These are phyloP conservation scores for Marasmius tenuissimus DNA, from an alignment of 1,284 basidiomycete genomes.

Conservation along the genomic window DNA sequence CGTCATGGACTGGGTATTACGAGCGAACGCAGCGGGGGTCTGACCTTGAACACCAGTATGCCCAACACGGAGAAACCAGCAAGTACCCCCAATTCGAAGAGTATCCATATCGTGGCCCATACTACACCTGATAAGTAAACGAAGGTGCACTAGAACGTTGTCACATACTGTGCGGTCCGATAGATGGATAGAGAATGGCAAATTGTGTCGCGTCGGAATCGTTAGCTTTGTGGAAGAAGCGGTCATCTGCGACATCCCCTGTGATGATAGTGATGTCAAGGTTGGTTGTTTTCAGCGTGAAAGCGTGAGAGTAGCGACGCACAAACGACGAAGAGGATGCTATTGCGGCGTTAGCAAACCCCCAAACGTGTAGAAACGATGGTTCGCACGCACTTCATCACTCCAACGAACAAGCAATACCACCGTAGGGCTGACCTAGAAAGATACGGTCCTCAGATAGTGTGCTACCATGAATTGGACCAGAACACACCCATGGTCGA, in stretches of 20 bases:
- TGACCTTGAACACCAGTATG: slow-evolving; percentile 72
- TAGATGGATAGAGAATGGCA: slow-evolving; percentile 61
- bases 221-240: slow-evolving; percentile 83
- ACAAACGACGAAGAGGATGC: slow-evolving; percentile 79
- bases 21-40: slow-evolving; percentile 2
- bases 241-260: slow-evolving; percentile 86
- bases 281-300: background rate
- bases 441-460: slow-evolving; percentile 16
- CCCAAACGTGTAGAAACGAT: slow-evolving; percentile 5
- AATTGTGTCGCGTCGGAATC: slow-evolving; percentile 84
- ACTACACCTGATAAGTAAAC: slow-evolving; percentile 37
- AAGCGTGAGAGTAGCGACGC: slow-evolving; percentile 24
- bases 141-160: background rate
- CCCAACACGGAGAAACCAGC: slow-evolving; percentile 73
- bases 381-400: slow-evolving; percentile 69
- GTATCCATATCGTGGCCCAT: slow-evolving; percentile 76
- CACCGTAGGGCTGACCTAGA: slow-evolving; percentile 65
- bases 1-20: too few relatives aligned
- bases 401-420: slow-evolving; percentile 80
- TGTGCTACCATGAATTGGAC: slow-evolving; percentile 3
- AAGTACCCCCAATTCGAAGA: slow-evolving; percentile 66
- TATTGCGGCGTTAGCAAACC: slow-evolving; percentile 25
- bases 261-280: slow-evolving; percentile 8
- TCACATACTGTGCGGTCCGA: slow-evolving; percentile 62
- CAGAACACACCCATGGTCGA: slow-evolving; percentile 70